These are phyloP conservation scores for Pestalotiopsis sp. DNA, from an alignment of 2,329 filamentous ascomycete genomes.

Conservation along the genomic window DNA sequence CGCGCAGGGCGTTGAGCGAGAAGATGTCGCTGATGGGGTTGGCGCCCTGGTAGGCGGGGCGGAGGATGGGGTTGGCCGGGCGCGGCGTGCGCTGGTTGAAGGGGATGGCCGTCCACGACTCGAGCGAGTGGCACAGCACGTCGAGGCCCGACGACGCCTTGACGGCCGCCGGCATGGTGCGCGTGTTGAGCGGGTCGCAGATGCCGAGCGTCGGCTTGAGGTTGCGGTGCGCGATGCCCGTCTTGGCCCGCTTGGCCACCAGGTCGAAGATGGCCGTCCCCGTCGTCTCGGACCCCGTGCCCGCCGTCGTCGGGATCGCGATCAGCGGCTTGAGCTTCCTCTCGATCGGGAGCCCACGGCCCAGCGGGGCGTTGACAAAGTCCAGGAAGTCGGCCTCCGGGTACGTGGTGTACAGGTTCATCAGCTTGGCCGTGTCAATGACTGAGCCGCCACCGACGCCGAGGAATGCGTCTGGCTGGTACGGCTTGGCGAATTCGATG, in stretches of 20 bases:
- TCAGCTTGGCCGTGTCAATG: slow-evolving; percentile 97
- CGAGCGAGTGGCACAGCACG: slow-evolving; percentile 91
- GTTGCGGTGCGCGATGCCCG: slow-evolving; percentile 91
- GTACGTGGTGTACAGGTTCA: slow-evolving; percentile 94
- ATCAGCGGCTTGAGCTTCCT: slow-evolving; percentile 75
- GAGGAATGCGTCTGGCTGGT: slow-evolving; percentile 84
- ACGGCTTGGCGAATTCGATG: slow-evolving; percentile 82
- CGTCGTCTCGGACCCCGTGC: slow-evolving; percentile 91
- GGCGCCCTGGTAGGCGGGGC: slow-evolving; percentile 94
- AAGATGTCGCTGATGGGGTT: slow-evolving; percentile 99
- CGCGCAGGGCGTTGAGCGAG: slow-evolving; percentile 80
- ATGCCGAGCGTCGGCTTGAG: slow-evolving; percentile 95
- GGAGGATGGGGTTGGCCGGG: slow-evolving; percentile 84
- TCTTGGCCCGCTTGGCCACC: slow-evolving; percentile 87
- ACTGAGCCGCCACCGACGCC: slow-evolving; percentile 93
- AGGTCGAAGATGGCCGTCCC: slow-evolving; percentile 98
- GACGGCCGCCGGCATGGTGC: slow-evolving; percentile 93
- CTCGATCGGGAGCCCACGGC: slow-evolving; percentile 77
- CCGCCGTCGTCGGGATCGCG: slow-evolving; percentile 83
- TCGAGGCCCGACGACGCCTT: slow-evolving; percentile 91
- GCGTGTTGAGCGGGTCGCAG: slow-evolving; percentile 83
- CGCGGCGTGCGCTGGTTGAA: slow-evolving; percentile 84
- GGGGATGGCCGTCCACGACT: slow-evolving; percentile 97
- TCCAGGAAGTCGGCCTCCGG: slow-evolving; percentile 94
- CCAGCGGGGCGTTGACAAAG: slow-evolving; percentile 95